Base-by-base conservation (phyloP, 225 moss, liverwort and hornwort genomes). In the Asterella californica region DNA sequence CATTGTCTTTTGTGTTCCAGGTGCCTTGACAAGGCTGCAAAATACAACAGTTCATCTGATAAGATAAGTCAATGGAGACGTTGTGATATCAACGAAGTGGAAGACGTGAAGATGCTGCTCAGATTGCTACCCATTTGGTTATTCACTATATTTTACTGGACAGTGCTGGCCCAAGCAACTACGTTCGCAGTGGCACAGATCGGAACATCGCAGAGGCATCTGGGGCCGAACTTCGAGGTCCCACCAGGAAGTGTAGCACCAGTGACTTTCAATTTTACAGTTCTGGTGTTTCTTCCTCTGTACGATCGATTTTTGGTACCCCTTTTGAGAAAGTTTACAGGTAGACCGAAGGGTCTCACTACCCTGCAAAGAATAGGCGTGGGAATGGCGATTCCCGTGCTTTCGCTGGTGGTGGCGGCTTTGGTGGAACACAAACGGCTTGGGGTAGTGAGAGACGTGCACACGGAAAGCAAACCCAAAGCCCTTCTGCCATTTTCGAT, bases 21-120 rank as follows among this genome's bases (percentile, higher is more conserved):
- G n/a, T 66, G 27, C 5, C 66, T 78, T 15, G 78, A 78, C 65
- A 78, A 78, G 25, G 78, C 78, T 66, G 78, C 78, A 32, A 78
- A 78, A 34, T 32, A 42, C 29, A 32, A 21, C 64, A 17, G 5
- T 5, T 19, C 42, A 24, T 6, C n/a, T 2, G 22, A 54, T 0
- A 57, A 62, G 15, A 42, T 7, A 30, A 46, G 54, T 22, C 74
- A 25, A 18, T 78, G 78, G 64, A 30, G 32, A 49, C 47, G 74
- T 24, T 79, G 79, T 48, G 34, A 67, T 4, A 79, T 79, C 1
- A 46, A 54, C 54, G 71, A 84, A 27, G 90, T 90, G 9, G 91
- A 91, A 65, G 91, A 91, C 70, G 85, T 90, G 82, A 91, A 91
- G 48, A 86, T 90, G 25, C 78, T 91, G 5, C 71, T 36, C 33